Conservation (phyloP, 805 yeast species). For the Isabelozyma heimii region DNA sequence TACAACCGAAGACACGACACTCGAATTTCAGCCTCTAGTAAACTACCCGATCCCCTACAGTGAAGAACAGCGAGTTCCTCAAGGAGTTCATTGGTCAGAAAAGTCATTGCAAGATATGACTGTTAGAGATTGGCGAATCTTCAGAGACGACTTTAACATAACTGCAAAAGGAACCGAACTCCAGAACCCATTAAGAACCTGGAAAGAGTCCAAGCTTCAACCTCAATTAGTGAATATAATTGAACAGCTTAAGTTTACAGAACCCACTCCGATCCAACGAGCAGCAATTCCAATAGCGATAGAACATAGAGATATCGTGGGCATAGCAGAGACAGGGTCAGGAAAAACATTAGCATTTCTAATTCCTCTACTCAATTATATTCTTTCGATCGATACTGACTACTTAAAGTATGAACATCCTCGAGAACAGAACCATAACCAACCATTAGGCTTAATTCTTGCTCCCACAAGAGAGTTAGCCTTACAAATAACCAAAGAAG, state of each 20-base stretch:
- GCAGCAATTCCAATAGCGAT: slow-evolving; percentile 78
- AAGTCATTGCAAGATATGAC: slow-evolving; percentile 68
- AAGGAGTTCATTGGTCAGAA: slow-evolving; percentile 58
- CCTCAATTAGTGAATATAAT: slow-evolving; percentile 26
- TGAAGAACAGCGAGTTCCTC: slow-evolving; percentile 10
- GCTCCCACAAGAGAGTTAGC: slow-evolving; percentile 97
- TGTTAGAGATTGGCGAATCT: slow-evolving; percentile 83
- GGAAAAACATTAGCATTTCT: slow-evolving; percentile 89
- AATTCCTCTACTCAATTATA: slow-evolving; percentile 64
- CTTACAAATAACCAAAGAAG: slow-evolving; percentile 73
- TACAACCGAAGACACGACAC: slow-evolving; percentile 61
- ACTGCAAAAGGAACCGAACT: slow-evolving; percentile 47
- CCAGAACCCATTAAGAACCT: slow-evolving; percentile 59
- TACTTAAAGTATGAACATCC: slow-evolving; percentile 38
- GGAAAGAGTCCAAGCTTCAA: slow-evolving; percentile 66
- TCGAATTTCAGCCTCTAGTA: slow-evolving; percentile 41
- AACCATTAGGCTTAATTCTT: slow-evolving; percentile 75
- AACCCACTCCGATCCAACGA: slow-evolving; percentile 90
- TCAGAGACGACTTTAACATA: slow-evolving; percentile 75
- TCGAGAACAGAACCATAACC: slow-evolving; percentile 46
- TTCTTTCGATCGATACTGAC: slow-evolving; percentile 33
- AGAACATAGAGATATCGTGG: slow-evolving; percentile 64
- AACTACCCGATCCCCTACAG: slow-evolving; percentile 8
- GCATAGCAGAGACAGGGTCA: slow-evolving; percentile 95
- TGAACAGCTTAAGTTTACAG: slow-evolving; percentile 42